Evolutionary conservation across 1,284 basidiomycete genomes (phyloP).

Genomic region (Leccinum cinnamomeum): DNA sequence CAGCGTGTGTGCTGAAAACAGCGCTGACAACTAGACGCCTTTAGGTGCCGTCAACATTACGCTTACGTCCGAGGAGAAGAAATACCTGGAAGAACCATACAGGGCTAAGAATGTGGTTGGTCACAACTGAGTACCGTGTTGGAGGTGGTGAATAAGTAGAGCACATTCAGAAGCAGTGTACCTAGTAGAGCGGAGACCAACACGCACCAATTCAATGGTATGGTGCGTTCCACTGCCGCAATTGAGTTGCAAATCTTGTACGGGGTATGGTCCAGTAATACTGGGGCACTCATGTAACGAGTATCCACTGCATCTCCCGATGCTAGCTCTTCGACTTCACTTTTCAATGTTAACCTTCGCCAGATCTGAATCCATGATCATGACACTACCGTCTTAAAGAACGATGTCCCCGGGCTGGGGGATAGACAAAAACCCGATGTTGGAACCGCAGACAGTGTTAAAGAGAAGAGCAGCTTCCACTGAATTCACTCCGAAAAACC

Average conservation of each 20-base stretch:
- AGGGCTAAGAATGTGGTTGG: constrained; percentile 33
- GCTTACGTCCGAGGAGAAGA: constrained; percentile 45
- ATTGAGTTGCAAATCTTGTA: no score
- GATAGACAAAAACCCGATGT: no score
- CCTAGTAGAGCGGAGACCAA: neutral
- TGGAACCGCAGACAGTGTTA: constrained; percentile 49
- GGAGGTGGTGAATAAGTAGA: neutral
- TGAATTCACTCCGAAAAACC: constrained; percentile 51
- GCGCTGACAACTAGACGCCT: neutral
- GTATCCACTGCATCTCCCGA: no score
- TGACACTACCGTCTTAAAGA: no score
- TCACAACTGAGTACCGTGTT: constrained; percentile 12
- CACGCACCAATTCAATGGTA: neutral
- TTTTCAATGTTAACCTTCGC: no score
- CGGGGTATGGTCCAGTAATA: no score
- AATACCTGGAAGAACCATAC: constrained; percentile 44
- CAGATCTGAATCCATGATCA: no score
- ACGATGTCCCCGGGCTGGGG: no score
- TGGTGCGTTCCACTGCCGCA: neutral
- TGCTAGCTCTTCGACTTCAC: no score
- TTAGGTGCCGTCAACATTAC: constrained; percentile 36
- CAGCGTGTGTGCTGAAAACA: constrained; percentile 13
- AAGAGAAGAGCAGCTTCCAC: constrained; percentile 78
- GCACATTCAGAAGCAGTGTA: neutral
- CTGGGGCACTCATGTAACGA: no score